These are phyloP conservation scores for Aspergillus cavernicola DNA, from an alignment of 495 filamentous ascomycete genomes.

Conservation along the genomic window DNA sequence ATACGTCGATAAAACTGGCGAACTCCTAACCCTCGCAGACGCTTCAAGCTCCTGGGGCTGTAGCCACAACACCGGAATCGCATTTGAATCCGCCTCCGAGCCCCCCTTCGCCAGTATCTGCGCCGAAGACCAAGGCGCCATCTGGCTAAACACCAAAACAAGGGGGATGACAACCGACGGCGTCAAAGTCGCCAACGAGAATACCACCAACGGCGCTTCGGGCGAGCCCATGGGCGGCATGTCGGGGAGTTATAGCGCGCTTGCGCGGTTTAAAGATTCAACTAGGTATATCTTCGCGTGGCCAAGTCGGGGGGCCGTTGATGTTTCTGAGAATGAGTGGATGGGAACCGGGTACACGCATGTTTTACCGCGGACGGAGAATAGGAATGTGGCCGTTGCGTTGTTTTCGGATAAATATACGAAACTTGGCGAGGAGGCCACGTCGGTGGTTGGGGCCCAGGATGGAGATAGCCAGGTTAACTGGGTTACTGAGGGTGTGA, in stretches of 20 bases:
- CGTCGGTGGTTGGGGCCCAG: constrained; percentile 41
- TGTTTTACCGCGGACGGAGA: constrained; percentile 41
- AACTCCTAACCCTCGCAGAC: constrained; percentile 37
- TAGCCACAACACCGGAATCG: constrained; percentile 57
- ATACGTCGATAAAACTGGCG: constrained; percentile 45
- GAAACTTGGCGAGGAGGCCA: constrained; percentile 43
- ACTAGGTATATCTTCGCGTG: constrained; percentile 50
- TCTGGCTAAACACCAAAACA: constrained; percentile 55
- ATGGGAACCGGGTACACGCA: constrained; percentile 49
- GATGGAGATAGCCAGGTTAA: constrained; percentile 50
- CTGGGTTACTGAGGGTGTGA: constrained; percentile 43
- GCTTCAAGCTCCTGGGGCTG: constrained; percentile 52
- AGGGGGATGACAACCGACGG: constrained; percentile 46
- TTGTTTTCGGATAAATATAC: constrained; percentile 48
- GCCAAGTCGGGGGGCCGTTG: constrained; percentile 49
- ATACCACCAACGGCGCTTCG: constrained; percentile 49
- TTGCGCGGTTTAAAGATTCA: constrained; percentile 41
- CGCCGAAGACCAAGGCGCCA: constrained; percentile 53
- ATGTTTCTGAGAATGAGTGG: constrained; percentile 46
- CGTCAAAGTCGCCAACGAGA: constrained; percentile 54
- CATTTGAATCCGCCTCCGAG: constrained; percentile 48
- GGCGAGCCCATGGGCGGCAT: constrained; percentile 57
- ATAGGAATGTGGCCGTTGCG: constrained; percentile 49
- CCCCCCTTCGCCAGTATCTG: constrained; percentile 51
- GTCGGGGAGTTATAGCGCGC: constrained; percentile 49